Evolutionary conservation across 1,284 basidiomycete genomes (phyloP).

Genomic region (Xerocomus minutiporus): DNA sequence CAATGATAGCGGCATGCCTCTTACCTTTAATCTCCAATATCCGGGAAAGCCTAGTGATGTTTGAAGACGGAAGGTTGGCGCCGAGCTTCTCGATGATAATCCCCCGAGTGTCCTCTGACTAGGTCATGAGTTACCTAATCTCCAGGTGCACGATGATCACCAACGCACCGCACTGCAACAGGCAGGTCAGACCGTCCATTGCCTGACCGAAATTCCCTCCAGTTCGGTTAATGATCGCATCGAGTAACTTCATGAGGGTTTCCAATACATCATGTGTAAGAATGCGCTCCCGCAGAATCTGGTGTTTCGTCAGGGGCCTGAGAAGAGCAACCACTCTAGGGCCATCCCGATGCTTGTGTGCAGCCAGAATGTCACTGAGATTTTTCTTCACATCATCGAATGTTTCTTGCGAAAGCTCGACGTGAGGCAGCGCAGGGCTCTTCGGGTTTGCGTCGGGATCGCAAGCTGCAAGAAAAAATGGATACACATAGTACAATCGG

Average conservation of each 20-base stretch:
- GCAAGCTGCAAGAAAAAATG: conserved; percentile 6
- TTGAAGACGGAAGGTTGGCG: neutral
- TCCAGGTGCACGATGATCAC: neutral
- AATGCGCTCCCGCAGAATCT: conserved; percentile 10
- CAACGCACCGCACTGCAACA: conserved; percentile 22
- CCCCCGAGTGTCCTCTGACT: conserved; percentile 11
- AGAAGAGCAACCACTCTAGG: conserved; percentile 24
- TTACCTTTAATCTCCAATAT: conserved; percentile 17
- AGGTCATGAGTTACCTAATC: neutral
- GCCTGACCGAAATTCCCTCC: conserved; percentile 12
- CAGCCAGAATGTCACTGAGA: conserved; percentile 11
- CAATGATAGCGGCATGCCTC: neutral
- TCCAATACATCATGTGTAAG: conserved; percentile 15
- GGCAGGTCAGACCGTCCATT: conserved; percentile 18
- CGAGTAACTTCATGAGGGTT: conserved; percentile 13
- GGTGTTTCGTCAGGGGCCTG: conserved; percentile 16
- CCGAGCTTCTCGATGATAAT: conserved; percentile 8
- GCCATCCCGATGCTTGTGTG: conserved; percentile 12
- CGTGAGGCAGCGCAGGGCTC: neutral
- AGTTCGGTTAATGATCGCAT: conserved; percentile 1
- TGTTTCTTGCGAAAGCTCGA: neutral
- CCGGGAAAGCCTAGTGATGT: conserved; percentile 7
- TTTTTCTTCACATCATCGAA: conserved; percentile 6
- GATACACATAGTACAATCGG: neutral
- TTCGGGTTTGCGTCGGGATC: neutral